A percentile compares a stretch with the other conserved stretches of the same genome.
phyloP scores from a whole-genome alignment of 805 yeast genomes.

The Metschnikowia dekortorum region DNA sequence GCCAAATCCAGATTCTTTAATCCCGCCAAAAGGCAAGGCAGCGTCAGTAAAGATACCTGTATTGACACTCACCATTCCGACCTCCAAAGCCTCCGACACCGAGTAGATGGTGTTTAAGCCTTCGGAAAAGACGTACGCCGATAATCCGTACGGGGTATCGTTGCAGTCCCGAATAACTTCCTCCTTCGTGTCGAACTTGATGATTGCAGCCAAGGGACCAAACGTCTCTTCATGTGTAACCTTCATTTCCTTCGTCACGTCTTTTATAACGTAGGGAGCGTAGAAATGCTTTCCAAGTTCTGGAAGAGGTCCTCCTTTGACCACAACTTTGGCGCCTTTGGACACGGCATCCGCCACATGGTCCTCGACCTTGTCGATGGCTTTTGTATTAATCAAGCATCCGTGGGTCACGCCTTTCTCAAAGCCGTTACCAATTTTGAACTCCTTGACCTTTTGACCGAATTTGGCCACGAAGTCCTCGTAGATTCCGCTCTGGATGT shows the following conservation, averaged over 20 bases:
- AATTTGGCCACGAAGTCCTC: slow-evolving; percentile 54
- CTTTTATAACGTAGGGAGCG: slow-evolving; percentile 50
- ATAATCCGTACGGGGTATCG: slow-evolving; percentile 53
- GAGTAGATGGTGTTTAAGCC: slow-evolving; percentile 47
- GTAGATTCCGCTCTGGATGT: slow-evolving; percentile 59
- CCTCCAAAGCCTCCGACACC: slow-evolving; percentile 53
- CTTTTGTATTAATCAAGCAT: slow-evolving; percentile 48
- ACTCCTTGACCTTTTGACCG: slow-evolving; percentile 37
- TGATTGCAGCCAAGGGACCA: slow-evolving; percentile 60
- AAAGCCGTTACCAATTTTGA: slow-evolving; percentile 54
- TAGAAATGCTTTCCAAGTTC: slow-evolving; percentile 49
- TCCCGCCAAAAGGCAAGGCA: slow-evolving; percentile 57
- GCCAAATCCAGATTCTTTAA: slow-evolving; percentile 65
- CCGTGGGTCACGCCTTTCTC: slow-evolving; percentile 51
- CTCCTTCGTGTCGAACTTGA: slow-evolving; percentile 49
- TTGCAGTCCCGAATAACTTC: slow-evolving; percentile 53
- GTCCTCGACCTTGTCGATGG: slow-evolving; percentile 50
- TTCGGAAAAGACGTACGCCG: slow-evolving; percentile 55
- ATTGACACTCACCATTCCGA: slow-evolving; percentile 65
- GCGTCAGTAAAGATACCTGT: slow-evolving; percentile 55
- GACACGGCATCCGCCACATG: slow-evolving; percentile 51
- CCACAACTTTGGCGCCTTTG: slow-evolving; percentile 50
- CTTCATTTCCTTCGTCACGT: slow-evolving; percentile 48
- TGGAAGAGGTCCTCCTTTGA: slow-evolving; percentile 50
- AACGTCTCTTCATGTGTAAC: slow-evolving; percentile 58